Evolutionary conservation across 257 asterid genomes (phyloP).

Genomic region (Nicotiana sylvestris): DNA sequence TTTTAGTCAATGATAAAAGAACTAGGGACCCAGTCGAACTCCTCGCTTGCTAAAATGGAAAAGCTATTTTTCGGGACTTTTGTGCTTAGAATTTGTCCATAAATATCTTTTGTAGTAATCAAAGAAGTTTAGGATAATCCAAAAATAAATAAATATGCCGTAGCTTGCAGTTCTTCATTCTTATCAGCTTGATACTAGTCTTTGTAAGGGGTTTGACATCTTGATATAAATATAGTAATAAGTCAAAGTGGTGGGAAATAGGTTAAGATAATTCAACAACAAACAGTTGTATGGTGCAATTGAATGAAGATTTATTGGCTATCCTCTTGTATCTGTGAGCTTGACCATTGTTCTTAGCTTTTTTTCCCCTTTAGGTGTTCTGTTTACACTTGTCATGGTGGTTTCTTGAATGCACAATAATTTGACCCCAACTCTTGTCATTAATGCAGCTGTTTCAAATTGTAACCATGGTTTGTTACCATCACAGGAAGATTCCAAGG

Average conservation of each 20-base stretch:
- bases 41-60: not conserved
- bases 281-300: not conserved
- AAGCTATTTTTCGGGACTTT: not conserved
- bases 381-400: not conserved
- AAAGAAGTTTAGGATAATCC: not conserved
- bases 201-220: not conserved
- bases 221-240: not conserved
- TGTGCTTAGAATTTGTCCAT: not conserved
- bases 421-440: conserved; percentile 15
- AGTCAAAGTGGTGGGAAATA: not conserved
- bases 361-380: not conserved
- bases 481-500: conserved; percentile 27
- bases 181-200: not conserved
- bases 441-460: conserved; percentile 17
- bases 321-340: conserved; percentile 4
- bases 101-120: not conserved
- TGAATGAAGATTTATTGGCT: not conserved
- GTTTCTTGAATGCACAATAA: conserved; percentile 6
- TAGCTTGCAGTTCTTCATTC: not conserved
- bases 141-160: not conserved
- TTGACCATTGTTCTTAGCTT: conserved; percentile 2
- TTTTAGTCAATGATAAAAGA: not conserved
- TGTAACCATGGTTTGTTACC: conserved; percentile 34
- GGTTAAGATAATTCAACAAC: not conserved
- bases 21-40: not conserved